phyloP scores from a whole-genome alignment of 257 asterid species.

The Scutellaria baicalensis region DNA sequence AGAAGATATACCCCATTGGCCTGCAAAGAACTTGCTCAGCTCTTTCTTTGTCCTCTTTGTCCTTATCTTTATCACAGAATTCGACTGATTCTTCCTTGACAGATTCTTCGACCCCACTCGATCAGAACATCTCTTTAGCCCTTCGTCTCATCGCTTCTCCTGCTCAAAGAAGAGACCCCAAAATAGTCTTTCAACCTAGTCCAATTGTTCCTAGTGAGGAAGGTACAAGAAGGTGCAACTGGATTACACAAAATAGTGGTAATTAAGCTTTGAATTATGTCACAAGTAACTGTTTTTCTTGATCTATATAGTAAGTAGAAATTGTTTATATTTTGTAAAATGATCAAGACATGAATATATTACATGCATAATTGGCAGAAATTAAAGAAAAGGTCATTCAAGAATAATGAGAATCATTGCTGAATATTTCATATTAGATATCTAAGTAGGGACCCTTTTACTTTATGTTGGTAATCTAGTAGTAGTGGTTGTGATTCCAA shows the following conservation, averaged over 20 bases:
- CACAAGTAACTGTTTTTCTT: not conserved
- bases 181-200: constrained; percentile 25
- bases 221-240: constrained; percentile 66
- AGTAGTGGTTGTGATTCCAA: constrained; percentile 19
- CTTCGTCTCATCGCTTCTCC: constrained; percentile 44
- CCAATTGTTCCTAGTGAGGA: constrained; percentile 25
- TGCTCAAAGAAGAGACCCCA: constrained; percentile 26
- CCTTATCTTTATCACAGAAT: constrained; percentile 63
- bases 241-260: constrained; percentile 85
- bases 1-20: constrained; percentile 71
- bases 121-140: constrained; percentile 54
- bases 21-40: constrained; percentile 58
- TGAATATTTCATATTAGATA: not conserved
- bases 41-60: constrained; percentile 76
- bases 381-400: not conserved
- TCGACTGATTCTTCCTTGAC: constrained; percentile 68
- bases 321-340: not conserved
- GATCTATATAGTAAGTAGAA: not conserved
- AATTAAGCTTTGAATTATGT: constrained; percentile 5
- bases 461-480: constrained; percentile 7
- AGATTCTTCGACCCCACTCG: constrained; percentile 50
- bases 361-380: not conserved
- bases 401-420: constrained; percentile 13
- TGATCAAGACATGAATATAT: constrained; percentile 1
- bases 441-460: not conserved